phyloP scores from a whole-genome alignment of 306 rosid species.

The Citrullus amarus region DNA sequence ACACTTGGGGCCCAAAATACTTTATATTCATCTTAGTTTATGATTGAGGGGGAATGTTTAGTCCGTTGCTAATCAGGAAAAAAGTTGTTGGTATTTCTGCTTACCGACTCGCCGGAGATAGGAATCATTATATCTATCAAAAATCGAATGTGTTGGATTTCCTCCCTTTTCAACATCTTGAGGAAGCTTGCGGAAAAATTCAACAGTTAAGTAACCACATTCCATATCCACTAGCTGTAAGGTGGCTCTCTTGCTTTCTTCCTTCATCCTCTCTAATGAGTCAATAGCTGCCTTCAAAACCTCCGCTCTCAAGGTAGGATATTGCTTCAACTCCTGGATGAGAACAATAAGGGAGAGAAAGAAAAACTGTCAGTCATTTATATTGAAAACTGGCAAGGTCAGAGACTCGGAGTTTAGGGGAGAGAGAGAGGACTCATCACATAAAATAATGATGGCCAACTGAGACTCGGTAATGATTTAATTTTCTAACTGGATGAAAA shows the following conservation, averaged over 20 bases:
- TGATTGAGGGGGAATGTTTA: background rate
- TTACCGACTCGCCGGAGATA: constrained; percentile 29
- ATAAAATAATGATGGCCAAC: background rate
- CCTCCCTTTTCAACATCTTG: constrained; percentile 43
- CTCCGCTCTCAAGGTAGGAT: constrained; percentile 30
- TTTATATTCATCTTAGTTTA: background rate
- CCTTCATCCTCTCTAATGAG: constrained; percentile 30
- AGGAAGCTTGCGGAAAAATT: constrained; percentile 41
- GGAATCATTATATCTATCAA: constrained; percentile 27
- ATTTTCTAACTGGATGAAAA: background rate
- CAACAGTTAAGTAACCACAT: constrained; percentile 33
- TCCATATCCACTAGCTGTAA: constrained; percentile 36
- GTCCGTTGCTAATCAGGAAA: background rate
- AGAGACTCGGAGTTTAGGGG: background rate
- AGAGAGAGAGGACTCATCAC: background rate
- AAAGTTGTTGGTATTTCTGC: background rate
- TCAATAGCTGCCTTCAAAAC: constrained; percentile 25
- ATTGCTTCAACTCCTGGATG: constrained; percentile 31
- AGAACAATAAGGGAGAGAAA: background rate
- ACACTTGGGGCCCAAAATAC: background rate
- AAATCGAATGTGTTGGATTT: constrained; percentile 29
- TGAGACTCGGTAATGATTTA: background rate
- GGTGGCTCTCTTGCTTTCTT: constrained; percentile 34
- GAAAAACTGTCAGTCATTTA: background rate
- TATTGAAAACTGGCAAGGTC: background rate